Evolutionary conservation across 352 stramenopile species (phyloP).

Genomic region (Globisporangium megalacanthum): DNA sequence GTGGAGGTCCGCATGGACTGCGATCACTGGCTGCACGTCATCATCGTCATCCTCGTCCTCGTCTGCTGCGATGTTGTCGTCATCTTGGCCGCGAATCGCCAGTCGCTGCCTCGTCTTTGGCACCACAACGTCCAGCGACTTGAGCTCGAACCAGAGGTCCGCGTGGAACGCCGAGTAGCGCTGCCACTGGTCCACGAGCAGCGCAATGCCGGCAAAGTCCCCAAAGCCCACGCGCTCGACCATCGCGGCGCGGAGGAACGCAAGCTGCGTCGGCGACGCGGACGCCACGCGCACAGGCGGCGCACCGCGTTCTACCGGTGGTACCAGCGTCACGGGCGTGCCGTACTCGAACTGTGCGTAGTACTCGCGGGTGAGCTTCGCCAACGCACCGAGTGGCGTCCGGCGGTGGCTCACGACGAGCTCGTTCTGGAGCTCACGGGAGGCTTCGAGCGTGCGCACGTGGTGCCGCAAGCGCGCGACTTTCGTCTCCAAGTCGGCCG

Average conservation of each 20-base stretch:
- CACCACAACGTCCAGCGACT: conserved; percentile 26
- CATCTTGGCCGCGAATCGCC: too few species aligned
- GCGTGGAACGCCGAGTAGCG: conserved; percentile 48
- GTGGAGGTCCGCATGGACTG: conserved; percentile 22
- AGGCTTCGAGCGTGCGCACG: conserved; percentile 31
- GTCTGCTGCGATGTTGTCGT: too few species aligned
- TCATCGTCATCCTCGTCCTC: neutral
- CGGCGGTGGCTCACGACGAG: conserved; percentile 16
- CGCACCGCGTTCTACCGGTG: conserved; percentile 9
- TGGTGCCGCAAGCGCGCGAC: conserved; percentile 45
- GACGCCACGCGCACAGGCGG: conserved; percentile 17
- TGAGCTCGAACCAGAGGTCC: conserved; percentile 37
- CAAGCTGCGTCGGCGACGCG: conserved; percentile 19
- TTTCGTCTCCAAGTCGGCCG: conserved; percentile 20
- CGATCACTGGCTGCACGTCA: conserved; percentile 20
- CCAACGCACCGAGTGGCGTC: conserved; percentile 19
- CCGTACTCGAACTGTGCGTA: conserved; percentile 42
- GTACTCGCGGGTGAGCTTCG: conserved; percentile 43
- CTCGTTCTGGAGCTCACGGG: conserved; percentile 25
- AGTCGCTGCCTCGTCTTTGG: neutral
- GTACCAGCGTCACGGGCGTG: conserved; percentile 24
- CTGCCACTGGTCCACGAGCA: conserved; percentile 46
- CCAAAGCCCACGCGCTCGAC: conserved; percentile 37
- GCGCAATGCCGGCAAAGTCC: conserved; percentile 27
- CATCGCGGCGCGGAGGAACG: conserved; percentile 35